These are phyloP conservation scores for Colletotrichum sp. DNA, from an alignment of 2,329 filamentous ascomycete genomes.

Conservation along the genomic window DNA sequence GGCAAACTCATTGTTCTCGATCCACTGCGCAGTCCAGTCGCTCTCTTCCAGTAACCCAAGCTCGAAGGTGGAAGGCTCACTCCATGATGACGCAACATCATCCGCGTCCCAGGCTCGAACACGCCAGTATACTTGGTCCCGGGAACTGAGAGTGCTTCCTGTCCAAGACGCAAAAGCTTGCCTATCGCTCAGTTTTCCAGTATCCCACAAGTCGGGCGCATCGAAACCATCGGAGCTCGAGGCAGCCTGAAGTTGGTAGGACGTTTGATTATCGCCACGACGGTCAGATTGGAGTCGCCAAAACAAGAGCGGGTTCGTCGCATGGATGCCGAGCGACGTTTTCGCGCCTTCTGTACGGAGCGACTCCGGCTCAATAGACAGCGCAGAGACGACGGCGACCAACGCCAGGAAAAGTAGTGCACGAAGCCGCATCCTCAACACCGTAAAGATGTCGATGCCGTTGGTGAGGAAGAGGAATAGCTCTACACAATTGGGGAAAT, in stretches of 20 bases:
- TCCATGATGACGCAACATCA: not conserved
- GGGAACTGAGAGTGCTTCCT: not conserved
- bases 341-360: not conserved
- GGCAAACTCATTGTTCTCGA: not conserved
- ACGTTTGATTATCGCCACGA: not conserved
- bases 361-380: not conserved
- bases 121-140: slow-evolving; percentile 9
- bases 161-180: not conserved
- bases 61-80: not conserved
- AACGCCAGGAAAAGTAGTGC: not conserved
- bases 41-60: not conserved
- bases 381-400: not conserved
- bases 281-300: not conserved
- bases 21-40: slow-evolving; percentile 19
- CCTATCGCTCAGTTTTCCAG: not conserved
- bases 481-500: not conserved
- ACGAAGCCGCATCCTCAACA: not conserved
- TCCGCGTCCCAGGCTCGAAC: slow-evolving; percentile 8
- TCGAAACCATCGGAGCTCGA: not conserved
- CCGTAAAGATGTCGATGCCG: not conserved
- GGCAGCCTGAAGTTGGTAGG: not conserved
- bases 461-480: not conserved
- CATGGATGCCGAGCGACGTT: not conserved
- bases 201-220: slow-evolving; percentile 2
- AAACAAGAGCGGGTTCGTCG: not conserved